phyloP scores from a whole-genome alignment of 768 basidiomycete genomes.

The Macrocybe gigantea region DNA sequence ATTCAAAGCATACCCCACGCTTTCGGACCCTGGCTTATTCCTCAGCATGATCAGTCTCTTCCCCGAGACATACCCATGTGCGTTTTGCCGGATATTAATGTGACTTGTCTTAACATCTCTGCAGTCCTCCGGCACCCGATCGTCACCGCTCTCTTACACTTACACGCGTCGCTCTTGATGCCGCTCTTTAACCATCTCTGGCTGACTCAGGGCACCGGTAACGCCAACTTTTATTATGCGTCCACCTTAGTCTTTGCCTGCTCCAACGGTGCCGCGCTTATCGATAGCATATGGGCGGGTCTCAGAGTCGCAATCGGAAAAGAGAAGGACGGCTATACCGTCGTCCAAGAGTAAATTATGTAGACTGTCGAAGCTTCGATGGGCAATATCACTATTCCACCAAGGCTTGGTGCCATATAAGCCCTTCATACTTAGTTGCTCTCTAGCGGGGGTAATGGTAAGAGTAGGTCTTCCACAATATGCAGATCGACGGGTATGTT shows the following conservation, averaged over 20 bases:
- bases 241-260: conserved; percentile 91
- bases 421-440: neutral
- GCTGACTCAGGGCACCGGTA: conserved; percentile 88
- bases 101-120: conserved; percentile 1
- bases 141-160: conserved; percentile 74
- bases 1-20: conserved; percentile 90
- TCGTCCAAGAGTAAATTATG: conserved; percentile 50
- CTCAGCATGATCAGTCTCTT: conserved; percentile 75
- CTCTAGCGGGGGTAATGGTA: conserved; percentile 14
- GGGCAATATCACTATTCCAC: neutral
- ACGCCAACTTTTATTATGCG: conserved; percentile 98
- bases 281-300: conserved; percentile 83
- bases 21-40: conserved; percentile 87
- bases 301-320: conserved; percentile 67
- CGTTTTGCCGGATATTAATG: conserved; percentile 21
- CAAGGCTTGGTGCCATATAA: neutral
- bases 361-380: neutral
- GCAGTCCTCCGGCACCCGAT: conserved; percentile 83
- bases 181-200: conserved; percentile 91
- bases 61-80: conserved; percentile 80
- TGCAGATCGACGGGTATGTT: conserved; percentile 35
- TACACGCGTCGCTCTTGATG: conserved; percentile 79
- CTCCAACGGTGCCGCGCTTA: conserved; percentile 75
- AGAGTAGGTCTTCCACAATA: conserved; percentile 37
- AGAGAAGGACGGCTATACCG: conserved; percentile 42